A percentile compares a stretch with the other conserved stretches of the same genome.
These are phyloP conservation scores for Saprolegnia parasitica DNA, from an alignment of 352 stramenopile genomes.

Conservation along the genomic window DNA sequence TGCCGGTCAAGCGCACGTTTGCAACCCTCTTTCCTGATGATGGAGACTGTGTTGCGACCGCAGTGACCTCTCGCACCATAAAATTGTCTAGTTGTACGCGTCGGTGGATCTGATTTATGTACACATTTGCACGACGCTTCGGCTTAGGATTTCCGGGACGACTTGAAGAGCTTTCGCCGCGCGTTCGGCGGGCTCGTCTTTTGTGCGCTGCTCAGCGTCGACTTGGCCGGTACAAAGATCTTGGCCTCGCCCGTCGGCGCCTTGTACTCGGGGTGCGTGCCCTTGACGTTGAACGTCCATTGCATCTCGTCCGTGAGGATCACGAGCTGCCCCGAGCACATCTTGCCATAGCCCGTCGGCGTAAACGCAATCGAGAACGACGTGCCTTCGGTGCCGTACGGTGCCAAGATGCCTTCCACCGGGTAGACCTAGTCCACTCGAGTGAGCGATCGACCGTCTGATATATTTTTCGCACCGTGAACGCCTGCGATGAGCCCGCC, in stretches of 20 bases:
- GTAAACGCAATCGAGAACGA: conserved; percentile 88
- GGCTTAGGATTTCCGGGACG: background rate
- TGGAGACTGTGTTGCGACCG: too few species aligned
- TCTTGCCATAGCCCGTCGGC: conserved; percentile 88
- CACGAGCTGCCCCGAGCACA: conserved; percentile 80
- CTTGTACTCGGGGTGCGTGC: conserved; percentile 68
- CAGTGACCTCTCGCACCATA: too few species aligned
- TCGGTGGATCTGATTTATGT: too few species aligned
- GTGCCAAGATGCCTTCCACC: conserved; percentile 57
- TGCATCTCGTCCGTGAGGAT: conserved; percentile 89
- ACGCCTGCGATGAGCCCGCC: conserved; percentile 75
- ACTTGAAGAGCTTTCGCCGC: conserved; percentile 14
- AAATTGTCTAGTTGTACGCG: too few species aligned
- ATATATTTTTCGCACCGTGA: conserved; percentile 55
- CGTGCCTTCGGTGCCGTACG: conserved; percentile 67
- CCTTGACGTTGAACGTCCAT: conserved; percentile 90
- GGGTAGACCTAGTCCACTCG: conserved; percentile 65
- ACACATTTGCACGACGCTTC: background rate
- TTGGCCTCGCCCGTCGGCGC: conserved; percentile 25
- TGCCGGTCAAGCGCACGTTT: too few species aligned
- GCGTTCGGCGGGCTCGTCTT: conserved; percentile 23
- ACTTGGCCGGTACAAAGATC: conserved; percentile 5
- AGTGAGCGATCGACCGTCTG: too few species aligned
- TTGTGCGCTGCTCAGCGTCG: background rate
- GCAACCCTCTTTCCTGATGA: too few species aligned